Base-by-base conservation (phyloP, 1,284 basidiomycete species). In the Ganoderma boninense region DNA sequence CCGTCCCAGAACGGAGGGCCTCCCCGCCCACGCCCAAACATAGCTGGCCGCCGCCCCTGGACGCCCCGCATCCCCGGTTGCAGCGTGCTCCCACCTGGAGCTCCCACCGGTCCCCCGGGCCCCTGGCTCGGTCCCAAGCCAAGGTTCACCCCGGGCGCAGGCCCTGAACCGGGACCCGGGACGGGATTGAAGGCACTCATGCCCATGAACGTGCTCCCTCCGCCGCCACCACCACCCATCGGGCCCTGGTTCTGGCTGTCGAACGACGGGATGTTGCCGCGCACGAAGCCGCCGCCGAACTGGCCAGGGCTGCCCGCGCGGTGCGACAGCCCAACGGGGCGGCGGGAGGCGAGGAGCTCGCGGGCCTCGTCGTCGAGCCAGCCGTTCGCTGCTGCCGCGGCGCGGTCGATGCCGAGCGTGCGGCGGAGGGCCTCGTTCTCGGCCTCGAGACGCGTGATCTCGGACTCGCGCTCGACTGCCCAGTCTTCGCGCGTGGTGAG, bases 361-460 rank as follows among this genome's bases (percentile, higher is more conserved):
- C 76, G 75, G 60, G 75, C 79, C 74, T 79, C 79, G 70, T 81
- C 80, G 63, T 69, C 76, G 65, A 78, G 71, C 78, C 78, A 80
- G 64, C 90, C 91, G 65, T 83, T 84, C 64, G 84, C 84, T 8
- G 81, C 79, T 65, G 92, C 84, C 46, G 83, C 85, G 23, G 81
- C 84, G 57, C 83, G 78, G 80, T 94, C 91, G 74, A 97, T 95
- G 13, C 88, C 90, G 46, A 97, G 83, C 80, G 92, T 81, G 76
- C 87, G 86, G 67, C 97, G 85, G 64, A 98, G 84, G 68, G 90
- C 85, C 57, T 89, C 87, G 78, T 98, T 98, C 83, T 97, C 97
- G 67, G 83, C 84, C 79, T 93, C 90, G 46, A 98, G 83, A 49
- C 95, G 87, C 44, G 87, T 77, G 69, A 97, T 93, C 83, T 97